Evolutionary conservation across 345 rosid species (phyloP), one percentile per base, ranked within the genome.

Genomic region (Arabis hirsuta): DNA sequence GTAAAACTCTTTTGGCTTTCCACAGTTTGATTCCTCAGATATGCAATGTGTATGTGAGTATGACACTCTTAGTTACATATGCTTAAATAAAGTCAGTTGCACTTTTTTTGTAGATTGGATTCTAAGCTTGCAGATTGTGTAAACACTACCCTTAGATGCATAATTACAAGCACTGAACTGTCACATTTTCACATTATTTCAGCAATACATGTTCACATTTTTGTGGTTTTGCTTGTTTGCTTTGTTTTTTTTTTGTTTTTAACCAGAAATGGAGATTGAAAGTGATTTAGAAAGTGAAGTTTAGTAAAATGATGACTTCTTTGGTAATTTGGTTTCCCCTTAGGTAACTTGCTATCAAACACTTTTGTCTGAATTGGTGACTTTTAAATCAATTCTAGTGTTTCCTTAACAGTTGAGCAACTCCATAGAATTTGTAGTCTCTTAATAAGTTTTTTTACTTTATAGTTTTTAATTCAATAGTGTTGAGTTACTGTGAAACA

Each of bases 371-470:
- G 51, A 16, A 29, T 29, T 55, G 44, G 76, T 71, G 56, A 71
- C 72, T 71, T 76, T 8, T 11, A 65, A 64, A 71, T 7, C 76
- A 76, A 76, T 76, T 73, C 79, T 79, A 4, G 73, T 81, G 83
- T 87, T 22, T 89, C 80, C 93, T 87, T 91, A 59, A 79, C 74
- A 44, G 32, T 73, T 79, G 63, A 84, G 88, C 87, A 85, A 89
- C 55, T 61, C 36, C 62, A 50, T 41, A 36, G 9, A 34, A 53
- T n/a, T n/a, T 52, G 62, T 67, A 53, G 27, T 11, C 43, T 70
- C 12, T 36, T 46, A 5, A 8, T 55, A 19, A 7, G 12, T 39
- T 55, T n/a, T 43, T 68, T 43, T 22, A 19, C 12, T 27, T 51
- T 50, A 6, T 12, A 20, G 31, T 24, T 73, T 76, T 24, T 34